A percentile compares a stretch with the other conserved stretches of the same genome.
Conservation (phyloP, 2,329 filamentous ascomycete genomes). For the Calonectria pteridis region DNA sequence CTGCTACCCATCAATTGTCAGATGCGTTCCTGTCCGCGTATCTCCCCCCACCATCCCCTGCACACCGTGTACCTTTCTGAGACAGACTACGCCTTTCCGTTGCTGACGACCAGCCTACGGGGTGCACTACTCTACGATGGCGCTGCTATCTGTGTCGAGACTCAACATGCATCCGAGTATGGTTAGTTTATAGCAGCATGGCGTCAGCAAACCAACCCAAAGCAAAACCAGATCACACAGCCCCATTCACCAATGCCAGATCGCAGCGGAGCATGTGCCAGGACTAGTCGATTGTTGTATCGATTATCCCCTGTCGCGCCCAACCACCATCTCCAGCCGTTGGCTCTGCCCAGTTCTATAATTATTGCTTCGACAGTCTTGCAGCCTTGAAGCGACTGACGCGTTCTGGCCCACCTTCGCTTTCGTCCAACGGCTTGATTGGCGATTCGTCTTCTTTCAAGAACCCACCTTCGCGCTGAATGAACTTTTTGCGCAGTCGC, state of each 20-base stretch:
- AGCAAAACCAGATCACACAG: constrained; percentile 13
- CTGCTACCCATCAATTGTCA: constrained; percentile 66
- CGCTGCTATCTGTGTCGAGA: background rate
- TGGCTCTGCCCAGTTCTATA: constrained; percentile 9
- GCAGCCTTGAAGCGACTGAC: constrained; percentile 82
- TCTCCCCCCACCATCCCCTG: background rate
- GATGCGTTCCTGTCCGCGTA: constrained; percentile 48
- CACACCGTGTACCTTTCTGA: background rate
- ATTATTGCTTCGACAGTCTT: constrained; percentile 66
- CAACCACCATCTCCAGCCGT: constrained; percentile 23
- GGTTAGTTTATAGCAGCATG: constrained; percentile 16
- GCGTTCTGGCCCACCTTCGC: constrained; percentile 71
- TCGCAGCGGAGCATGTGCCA: constrained; percentile 33
- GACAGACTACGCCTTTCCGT: background rate
- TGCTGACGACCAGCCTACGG: background rate
- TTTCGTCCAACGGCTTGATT: constrained; percentile 76
- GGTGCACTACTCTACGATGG: background rate
- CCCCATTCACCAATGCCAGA: constrained; percentile 35
- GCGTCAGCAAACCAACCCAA: constrained; percentile 17
- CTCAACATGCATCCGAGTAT: background rate
- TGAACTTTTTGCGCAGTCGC: constrained; percentile 83
- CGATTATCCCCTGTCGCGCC: constrained; percentile 39
- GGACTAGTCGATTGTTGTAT: constrained; percentile 46
- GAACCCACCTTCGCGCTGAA: constrained; percentile 87
- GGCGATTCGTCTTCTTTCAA: constrained; percentile 76